A percentile compares a stretch with the other conserved stretches of the same genome.
phyloP scores from a whole-genome alignment of 2,329 filamentous ascomycete genomes.

The Epichloe coenophiala region DNA sequence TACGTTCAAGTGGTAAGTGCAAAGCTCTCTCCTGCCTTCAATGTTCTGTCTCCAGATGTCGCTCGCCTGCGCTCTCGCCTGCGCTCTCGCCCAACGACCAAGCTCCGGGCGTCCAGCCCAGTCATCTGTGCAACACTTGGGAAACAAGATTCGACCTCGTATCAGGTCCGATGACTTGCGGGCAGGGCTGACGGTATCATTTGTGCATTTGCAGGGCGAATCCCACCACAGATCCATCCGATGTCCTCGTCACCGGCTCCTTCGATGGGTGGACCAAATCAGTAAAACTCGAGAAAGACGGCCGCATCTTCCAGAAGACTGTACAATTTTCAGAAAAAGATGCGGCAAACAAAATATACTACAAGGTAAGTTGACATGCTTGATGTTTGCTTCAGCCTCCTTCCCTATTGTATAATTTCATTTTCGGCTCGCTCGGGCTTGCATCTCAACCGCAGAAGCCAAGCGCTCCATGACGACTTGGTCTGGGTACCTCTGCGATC shows the following conservation, averaged over 20 bases:
- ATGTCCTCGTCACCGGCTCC: constrained; percentile 65
- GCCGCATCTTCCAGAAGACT: constrained; percentile 63
- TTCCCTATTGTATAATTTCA: background rate
- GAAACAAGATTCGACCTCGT: background rate
- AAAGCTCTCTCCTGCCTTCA: background rate
- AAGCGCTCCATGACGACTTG: background rate
- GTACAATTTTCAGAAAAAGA: constrained; percentile 50
- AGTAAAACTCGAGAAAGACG: constrained; percentile 66
- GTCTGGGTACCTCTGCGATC: background rate
- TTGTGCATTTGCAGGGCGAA: constrained; percentile 51
- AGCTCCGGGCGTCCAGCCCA: background rate
- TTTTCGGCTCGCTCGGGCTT: background rate
- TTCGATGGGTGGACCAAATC: constrained; percentile 92
- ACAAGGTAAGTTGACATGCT: constrained; percentile 59
- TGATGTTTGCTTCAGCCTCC: background rate
- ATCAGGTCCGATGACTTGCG: background rate
- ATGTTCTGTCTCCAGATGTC: background rate
- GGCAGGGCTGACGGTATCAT: constrained; percentile 4
- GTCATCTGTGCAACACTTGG: background rate
- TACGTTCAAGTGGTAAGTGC: constrained; percentile 55
- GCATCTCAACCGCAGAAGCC: background rate
- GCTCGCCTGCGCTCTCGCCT: too few species aligned
- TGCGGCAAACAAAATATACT: constrained; percentile 61
- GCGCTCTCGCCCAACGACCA: background rate
- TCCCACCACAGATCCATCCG: constrained; percentile 64